phyloP scores from a whole-genome alignment of 2,329 filamentous ascomycete species.

The Helotiales sp. region DNA sequence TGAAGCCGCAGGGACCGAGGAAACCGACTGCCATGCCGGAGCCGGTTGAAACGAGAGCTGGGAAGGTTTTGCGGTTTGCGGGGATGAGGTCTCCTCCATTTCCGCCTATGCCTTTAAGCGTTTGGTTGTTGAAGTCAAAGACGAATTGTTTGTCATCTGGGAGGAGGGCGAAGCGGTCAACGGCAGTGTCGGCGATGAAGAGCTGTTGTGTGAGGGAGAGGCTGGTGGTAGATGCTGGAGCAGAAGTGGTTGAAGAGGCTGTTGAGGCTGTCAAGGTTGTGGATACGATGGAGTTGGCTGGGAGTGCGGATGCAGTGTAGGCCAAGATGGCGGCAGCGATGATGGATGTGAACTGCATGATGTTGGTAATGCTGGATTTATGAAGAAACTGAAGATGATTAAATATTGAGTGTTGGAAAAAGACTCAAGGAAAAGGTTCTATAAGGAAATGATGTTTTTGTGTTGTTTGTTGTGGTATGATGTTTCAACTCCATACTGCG shows the following conservation, averaged over 20 bases:
- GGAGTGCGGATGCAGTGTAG: conserved; percentile 36
- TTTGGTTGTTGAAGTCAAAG: conserved; percentile 46
- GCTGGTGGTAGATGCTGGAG: conserved; percentile 7
- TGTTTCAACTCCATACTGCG: conserved; percentile 5
- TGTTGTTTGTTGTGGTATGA: conserved; percentile 21
- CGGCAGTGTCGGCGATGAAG: conserved; percentile 39
- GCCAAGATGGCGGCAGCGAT: conserved; percentile 42
- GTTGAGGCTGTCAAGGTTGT: conserved; percentile 8
- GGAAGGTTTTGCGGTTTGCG: conserved; percentile 57
- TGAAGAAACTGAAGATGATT: conserved; percentile 10
- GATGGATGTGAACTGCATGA: conserved; percentile 39
- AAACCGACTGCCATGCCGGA: conserved; percentile 52
- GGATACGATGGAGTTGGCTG: conserved; percentile 22
- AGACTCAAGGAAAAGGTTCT: conserved; percentile 19
- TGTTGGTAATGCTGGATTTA: conserved; percentile 21
- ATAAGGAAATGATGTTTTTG: conserved; percentile 22
- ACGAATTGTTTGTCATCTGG: conserved; percentile 46
- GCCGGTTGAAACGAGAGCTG: conserved; percentile 53
- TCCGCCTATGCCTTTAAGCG: conserved; percentile 35
- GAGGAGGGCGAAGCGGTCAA: conserved; percentile 45
- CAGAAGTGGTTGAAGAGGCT: conserved; percentile 8
- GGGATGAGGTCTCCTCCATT: conserved; percentile 50
- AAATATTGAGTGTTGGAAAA: conserved; percentile 17
- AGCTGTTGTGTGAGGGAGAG: conserved; percentile 27
- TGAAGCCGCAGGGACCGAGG: conserved; percentile 54